Base-by-base conservation (phyloP, 2,329 filamentous ascomycete genomes). In the Penicillium janthinellum region DNA sequence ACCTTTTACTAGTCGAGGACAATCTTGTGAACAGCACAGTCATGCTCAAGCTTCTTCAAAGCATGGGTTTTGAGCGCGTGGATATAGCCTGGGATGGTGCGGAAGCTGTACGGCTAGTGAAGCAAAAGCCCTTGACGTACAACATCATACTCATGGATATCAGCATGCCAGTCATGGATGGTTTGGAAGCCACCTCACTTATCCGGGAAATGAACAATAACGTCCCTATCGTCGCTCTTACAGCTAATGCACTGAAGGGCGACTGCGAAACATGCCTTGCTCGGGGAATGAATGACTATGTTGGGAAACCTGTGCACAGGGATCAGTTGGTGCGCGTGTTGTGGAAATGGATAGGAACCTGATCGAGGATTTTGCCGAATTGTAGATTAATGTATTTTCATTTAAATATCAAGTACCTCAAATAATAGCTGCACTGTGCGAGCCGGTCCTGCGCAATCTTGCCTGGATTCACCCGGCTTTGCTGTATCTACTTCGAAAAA, bases 211-310 rank as follows among this genome's bases (percentile, higher is more conserved):
- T 75, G 62, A 72, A 72, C 5, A 47, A 74, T 11, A 68, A 77
- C 20, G 65, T 81, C 1, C 83, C 83, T 0, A 83, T 85, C 41
- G 78, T 86, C 17, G 83, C 83, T 11, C 80, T 85, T 74, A 85
- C 83, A 0, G 83, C 83, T 0, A 83, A 85, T 60, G 84, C 84
- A 0, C 73, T 86, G 17, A 82, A 83, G 52, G 84, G 81, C 0
- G 83, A 86, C 59, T 79, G 77, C 3, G 84, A 86, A 47, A 76
- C 73, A 8, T 86, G 84, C 61, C 73, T 84, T 31, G 78, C 79
- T 4, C 79, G 79, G 53, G 84, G 84, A 0, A 84, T 86, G 83
- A 80, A 82, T 44, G 83, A 81, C 44, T 86, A 85, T 60, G 74
- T 86, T 14, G 74, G 82, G 1, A 86, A 86, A 64, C 84, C 83